Base-by-base conservation (phyloP, 169 alveolate genomes). In the Eimeria mitis region DNA sequence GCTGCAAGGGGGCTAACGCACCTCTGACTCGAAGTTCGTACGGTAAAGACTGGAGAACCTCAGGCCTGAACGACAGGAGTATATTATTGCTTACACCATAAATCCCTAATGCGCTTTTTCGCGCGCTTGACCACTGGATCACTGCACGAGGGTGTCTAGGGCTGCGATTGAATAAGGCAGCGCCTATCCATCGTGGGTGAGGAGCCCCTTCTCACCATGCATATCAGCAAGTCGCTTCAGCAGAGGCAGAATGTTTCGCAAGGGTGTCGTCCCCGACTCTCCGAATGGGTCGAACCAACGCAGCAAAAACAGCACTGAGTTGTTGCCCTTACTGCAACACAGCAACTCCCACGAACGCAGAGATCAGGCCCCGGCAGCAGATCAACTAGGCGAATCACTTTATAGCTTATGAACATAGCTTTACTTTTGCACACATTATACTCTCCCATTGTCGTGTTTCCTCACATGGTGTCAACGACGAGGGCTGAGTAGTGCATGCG, bases 221-320 rank as follows among this genome's bases (percentile, higher is more conserved):
- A 47, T 14, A 44, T 28, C 54, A 25, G 70, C 70, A 49, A 52
- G 70, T 34, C 40, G 73, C 70, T 54, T 81, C 31, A 81, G 31
- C 70, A 81, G 73, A 54, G 73, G 47, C n/a, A 81, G 73, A 19
- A 54, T 25, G 49, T 81, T 42, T n/a, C 28, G 70, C 52, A 81
- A n/a, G 28, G 89, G 89, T 28, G 52, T 52, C 65, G 16, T 16
- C 40, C 89, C 89, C 14, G 89, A n/a, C 31, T 54, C 52, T 54
- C 78, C 78, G 47, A 61, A 59, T 31, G 91, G 91, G 78, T 84
- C 91, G 59, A 28, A 84, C 91, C 91, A 84, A 1, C 91, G 76
- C 49, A 84, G 61, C 78, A 84, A 40, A 37, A 56, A 59, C 42
- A 84, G 44, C 37, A 61, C 91, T 2, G 75, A 37, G 56, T 23